Evolutionary conservation across 2,329 filamentous ascomycete species (phyloP).

Genomic region (Balansia obtecta): DNA sequence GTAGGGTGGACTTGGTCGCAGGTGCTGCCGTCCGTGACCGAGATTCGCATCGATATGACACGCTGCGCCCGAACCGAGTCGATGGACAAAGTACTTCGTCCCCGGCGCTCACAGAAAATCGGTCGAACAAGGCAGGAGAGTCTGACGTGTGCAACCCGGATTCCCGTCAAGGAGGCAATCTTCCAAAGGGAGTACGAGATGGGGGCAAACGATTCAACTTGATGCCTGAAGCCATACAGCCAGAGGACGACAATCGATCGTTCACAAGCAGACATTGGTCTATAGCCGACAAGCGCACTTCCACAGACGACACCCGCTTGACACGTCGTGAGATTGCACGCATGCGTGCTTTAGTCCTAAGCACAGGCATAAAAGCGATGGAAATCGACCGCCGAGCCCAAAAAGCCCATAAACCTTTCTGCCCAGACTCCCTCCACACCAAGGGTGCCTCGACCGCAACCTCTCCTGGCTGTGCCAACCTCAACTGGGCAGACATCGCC

Average conservation of each 20-base stretch:
- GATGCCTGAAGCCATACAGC: slow-evolving; percentile 15
- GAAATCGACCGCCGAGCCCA: slow-evolving; percentile 61
- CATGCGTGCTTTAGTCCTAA: slow-evolving; percentile 63
- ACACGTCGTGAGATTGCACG: slow-evolving; percentile 67
- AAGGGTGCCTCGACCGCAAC: slow-evolving; percentile 11
- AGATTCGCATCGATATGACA: slow-evolving; percentile 33
- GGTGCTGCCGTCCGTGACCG: slow-evolving; percentile 15
- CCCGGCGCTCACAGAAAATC: slow-evolving; percentile 18
- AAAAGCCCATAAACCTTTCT: slow-evolving; percentile 26
- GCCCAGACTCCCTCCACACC: slow-evolving; percentile 9
- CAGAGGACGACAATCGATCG: slow-evolving; percentile 12
- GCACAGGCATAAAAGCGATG: slow-evolving; percentile 79
- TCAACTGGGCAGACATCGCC: slow-evolving; percentile 32
- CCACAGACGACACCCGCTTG: slow-evolving; percentile 26
- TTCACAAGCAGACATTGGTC: slow-evolving; percentile 34
- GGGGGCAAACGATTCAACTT: slow-evolving; percentile 25
- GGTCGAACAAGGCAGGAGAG: slow-evolving; percentile 12
- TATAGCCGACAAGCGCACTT: slow-evolving; percentile 30
- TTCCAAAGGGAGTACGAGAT: slow-evolving; percentile 16
- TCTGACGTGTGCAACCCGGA: slow-evolving; percentile 29
- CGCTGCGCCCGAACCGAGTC: slow-evolving; percentile 36
- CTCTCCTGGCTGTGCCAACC: slow-evolving; percentile 10
- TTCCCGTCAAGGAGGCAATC: slow-evolving; percentile 16
- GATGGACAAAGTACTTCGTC: slow-evolving; percentile 31
- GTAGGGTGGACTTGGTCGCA: slow-evolving; percentile 9